Conservation (phyloP, 2,329 filamentous ascomycete genomes). For the Cordyceps fumosorosea region DNA sequence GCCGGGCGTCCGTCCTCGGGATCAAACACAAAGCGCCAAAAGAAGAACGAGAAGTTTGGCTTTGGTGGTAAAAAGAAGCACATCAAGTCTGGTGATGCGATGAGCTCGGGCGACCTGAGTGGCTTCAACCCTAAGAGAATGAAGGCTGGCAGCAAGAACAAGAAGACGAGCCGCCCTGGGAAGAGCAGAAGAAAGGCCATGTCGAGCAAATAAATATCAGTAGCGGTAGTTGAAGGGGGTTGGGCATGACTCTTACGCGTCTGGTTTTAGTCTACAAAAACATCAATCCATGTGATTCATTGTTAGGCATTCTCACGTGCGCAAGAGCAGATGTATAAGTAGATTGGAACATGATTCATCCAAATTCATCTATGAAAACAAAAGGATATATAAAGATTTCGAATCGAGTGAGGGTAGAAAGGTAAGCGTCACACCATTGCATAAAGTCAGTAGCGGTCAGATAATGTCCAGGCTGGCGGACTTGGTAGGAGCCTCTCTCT, state of each 20-base stretch:
- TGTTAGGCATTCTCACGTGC: background rate
- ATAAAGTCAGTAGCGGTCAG: background rate
- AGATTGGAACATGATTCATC: slow-evolving; percentile 9
- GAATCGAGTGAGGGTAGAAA: slow-evolving; percentile 3
- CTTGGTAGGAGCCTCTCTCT: background rate
- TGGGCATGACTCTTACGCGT: slow-evolving; percentile 3
- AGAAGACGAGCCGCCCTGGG: slow-evolving; percentile 35
- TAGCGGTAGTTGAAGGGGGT: background rate
- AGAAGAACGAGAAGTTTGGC: slow-evolving; percentile 92
- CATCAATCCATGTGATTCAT: slow-evolving; percentile 3
- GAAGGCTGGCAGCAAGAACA: slow-evolving; percentile 51
- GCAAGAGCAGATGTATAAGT: background rate
- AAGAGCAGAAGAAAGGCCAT: slow-evolving; percentile 46
- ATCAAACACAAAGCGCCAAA: slow-evolving; percentile 69
- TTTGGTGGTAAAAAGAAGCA: slow-evolving; percentile 95
- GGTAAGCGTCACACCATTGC: background rate
- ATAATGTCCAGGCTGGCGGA: background rate
- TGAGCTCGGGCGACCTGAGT: slow-evolving; percentile 72
- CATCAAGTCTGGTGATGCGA: slow-evolving; percentile 82
- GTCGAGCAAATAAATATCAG: slow-evolving; percentile 23
- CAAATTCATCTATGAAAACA: slow-evolving; percentile 28
- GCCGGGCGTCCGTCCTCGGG: slow-evolving; percentile 30
- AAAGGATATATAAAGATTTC: slow-evolving; percentile 30
- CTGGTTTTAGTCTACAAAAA: slow-evolving; percentile 1
- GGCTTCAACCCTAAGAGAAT: slow-evolving; percentile 77